Evolutionary conservation across 2,329 filamentous ascomycete species (phyloP), one percentile per base, ranked within the genome.

Genomic region (Lachnellula arida): DNA sequence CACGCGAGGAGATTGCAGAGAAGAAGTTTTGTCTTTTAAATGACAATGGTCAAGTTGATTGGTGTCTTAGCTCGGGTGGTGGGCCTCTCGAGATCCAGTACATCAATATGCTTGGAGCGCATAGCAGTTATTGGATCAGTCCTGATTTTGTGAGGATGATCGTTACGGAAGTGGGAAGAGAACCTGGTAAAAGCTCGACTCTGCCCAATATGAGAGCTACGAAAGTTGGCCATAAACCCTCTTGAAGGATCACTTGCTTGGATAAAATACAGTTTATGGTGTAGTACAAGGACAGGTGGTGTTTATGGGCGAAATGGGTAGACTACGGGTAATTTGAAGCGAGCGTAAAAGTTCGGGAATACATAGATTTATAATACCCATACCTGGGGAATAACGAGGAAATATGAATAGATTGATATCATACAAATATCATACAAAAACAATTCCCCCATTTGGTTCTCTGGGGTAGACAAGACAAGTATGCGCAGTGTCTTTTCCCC

Each of bases 31-130:
- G 85, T 59, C 72, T 96, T 7, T 81, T 99, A 4, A 99, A 99
- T 64, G 94, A 99, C 66, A 97, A 97, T 63, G 93, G 92, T 0
- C 94, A 99, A 73, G 86, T 99, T 42, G 94, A 99, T 70, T 99
- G 85, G 72, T 95, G 87, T 65, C 75, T 99, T 49, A 85, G 85
- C 49, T 91, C 90, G 7, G 89, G 91, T 0, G 88, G 89, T 1
- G 94, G 94, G 0, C 87, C 92, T 4, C 76, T 99, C 37, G 94
- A 96, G 72, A 91, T 97, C 23, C 92, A 97, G 73, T 99, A 99
- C 70, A 74, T 97, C 37, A 97, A 96, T 63, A 99, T 99, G 94
- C 75, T 99, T 53, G 89, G 91, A 55, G 94, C 94, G 8, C 94
- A 99, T 72, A 91, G 89, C 54, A 93, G 89, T 69, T 99, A 99